Evolutionary conservation across 768 basidiomycete genomes (phyloP).

Genomic region (Calocybe indica): DNA sequence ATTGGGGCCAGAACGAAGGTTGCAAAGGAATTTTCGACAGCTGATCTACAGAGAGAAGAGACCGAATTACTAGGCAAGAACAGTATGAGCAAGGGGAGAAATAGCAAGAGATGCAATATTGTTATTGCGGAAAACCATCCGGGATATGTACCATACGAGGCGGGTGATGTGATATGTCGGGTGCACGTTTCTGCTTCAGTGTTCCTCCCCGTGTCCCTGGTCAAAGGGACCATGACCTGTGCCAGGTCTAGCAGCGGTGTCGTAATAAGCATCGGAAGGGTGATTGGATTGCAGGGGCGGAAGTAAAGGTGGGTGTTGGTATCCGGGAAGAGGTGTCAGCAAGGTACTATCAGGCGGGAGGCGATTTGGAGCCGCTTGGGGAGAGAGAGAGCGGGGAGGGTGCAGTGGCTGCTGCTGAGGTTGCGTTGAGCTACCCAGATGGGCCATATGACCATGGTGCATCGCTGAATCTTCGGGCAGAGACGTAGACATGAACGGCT

Average conservation of each 20-base stretch:
- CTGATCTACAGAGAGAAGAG: conserved; percentile 1
- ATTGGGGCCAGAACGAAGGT: background rate
- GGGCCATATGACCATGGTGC: conserved; percentile 24
- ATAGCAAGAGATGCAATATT: too few relatives aligned
- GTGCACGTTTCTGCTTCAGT: conserved; percentile 4
- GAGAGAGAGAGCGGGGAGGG: conserved; percentile 19
- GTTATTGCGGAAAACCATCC: too few relatives aligned
- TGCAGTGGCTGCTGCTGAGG: conserved; percentile 15
- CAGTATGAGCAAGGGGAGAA: too few relatives aligned
- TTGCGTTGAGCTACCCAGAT: conserved; percentile 14
- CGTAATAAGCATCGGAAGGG: conserved; percentile 33
- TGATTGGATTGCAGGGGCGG: conserved; percentile 24
- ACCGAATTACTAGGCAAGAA: background rate
- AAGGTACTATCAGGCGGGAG: conserved; percentile 63
- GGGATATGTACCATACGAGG: too few relatives aligned
- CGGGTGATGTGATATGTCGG: too few relatives aligned
- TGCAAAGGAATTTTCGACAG: background rate
- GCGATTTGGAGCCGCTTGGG: conserved; percentile 24
- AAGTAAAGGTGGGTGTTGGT: conserved; percentile 37
- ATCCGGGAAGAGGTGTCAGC: conserved; percentile 64
- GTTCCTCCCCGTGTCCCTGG: conserved; percentile 25
- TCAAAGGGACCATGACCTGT: conserved; percentile 33
- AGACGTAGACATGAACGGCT: conserved; percentile 21
- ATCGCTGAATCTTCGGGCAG: conserved; percentile 16
- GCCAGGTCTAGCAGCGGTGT: conserved; percentile 31